Evolutionary conservation across 1,284 basidiomycete genomes (phyloP), one percentile per base, ranked within the genome.

Genomic region (Ustilago cynodontis): DNA sequence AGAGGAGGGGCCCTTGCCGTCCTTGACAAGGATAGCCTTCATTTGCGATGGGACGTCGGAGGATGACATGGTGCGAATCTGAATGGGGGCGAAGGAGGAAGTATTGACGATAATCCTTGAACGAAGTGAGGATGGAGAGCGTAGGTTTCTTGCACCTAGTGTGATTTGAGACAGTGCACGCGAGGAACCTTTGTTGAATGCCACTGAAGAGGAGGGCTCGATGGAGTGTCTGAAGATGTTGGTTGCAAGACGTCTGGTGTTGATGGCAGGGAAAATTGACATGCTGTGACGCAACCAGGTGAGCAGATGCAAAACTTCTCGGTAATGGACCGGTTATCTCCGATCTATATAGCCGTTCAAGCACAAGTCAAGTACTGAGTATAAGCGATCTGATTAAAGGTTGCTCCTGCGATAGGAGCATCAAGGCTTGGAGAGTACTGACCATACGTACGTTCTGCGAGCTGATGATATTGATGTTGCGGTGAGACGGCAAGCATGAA

Each of bases 11-110:
- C 94, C 94, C 74, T 91, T 91, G 20, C 89, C 92, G 83, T 91
- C 90, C 87, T 93, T 93, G 86, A 97, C 89, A 43, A 94, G 88
- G 54, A 97, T 88, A 31, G 93, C 94, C 66, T 90, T 91, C 94
- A 96, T 97, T 50, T 79, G 85, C 2, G 79, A 70, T 24, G 82
- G 82, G 14, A 82, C 16, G 20, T 58, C 53, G 20, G 71, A 43
- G 5, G 59, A 47, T 20, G 74, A 61, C 69, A 71, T 71, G 20
- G 50, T 31, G 26, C 72, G 60, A n/a, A 33, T 10, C n/a, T 54
- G 55, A 26, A 57, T 20, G n/a, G n/a, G 11, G 24, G 9, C 26
- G 22, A 3, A 49, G 29, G 9, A 29, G 43, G 28, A 13, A 16
- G 29, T 33, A 29, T 18, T 35, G 56, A 14, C 26, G 13, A 26